phyloP scores from a whole-genome alignment of 176 grass and related monocot genomes.

The Oryza australiensis region DNA sequence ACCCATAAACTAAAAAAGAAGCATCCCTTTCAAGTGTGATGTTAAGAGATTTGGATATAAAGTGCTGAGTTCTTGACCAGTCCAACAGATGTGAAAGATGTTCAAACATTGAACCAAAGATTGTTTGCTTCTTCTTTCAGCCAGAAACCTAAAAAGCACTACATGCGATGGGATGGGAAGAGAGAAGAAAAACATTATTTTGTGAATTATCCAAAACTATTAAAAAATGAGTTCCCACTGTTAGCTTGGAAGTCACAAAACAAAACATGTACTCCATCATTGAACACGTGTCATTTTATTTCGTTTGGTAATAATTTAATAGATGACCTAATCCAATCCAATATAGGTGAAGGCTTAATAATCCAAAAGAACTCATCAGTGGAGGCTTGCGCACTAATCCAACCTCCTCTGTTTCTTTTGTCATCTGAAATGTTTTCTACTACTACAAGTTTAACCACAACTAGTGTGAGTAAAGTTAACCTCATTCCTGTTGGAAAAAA shows the following conservation, averaged over 20 bases:
- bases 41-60: conserved; percentile 26
- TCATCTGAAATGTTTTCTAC: conserved; percentile 2
- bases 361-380: background rate
- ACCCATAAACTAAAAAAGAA: conserved; percentile 6
- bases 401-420: background rate
- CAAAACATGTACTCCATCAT: conserved; percentile 8
- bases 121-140: conserved; percentile 22
- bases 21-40: conserved; percentile 26
- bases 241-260: conserved; percentile 11
- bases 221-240: background rate
- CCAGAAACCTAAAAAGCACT: conserved; percentile 16
- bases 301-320: conserved; percentile 9
- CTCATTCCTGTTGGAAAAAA: background rate
- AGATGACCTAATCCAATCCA: conserved; percentile 25
- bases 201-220: background rate
- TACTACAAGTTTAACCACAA: conserved; percentile 29
- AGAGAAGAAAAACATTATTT: conserved; percentile 10
- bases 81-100: conserved; percentile 44
- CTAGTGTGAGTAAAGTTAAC: background rate
- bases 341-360: background rate
- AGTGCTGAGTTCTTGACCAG: conserved; percentile 34
- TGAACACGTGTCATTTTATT: conserved; percentile 21
- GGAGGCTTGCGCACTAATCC: conserved; percentile 28
- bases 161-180: too few species aligned
- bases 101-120: background rate